phyloP scores from a whole-genome alignment of 768 basidiomycete species.

The Agrocybe chaxingu region DNA sequence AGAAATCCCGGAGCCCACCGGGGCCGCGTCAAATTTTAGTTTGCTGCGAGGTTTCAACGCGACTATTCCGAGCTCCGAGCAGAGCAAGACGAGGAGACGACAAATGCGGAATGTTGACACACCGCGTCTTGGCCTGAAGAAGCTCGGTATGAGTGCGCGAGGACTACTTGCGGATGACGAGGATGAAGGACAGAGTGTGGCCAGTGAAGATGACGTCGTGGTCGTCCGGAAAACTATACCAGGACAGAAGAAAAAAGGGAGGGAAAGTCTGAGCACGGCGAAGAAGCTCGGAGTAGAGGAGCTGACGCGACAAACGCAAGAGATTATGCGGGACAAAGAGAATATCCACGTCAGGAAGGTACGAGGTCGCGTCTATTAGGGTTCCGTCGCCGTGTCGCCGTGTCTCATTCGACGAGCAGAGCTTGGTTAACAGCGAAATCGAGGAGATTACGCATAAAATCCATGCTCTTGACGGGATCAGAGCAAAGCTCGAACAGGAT shows the following conservation, averaged over 20 bases:
- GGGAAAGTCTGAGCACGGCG: slow-evolving; percentile 64
- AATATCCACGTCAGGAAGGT: slow-evolving; percentile 89
- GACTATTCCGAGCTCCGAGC: slow-evolving; percentile 87
- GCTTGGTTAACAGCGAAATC: slow-evolving; percentile 83
- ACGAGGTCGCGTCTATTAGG: slow-evolving; percentile 24
- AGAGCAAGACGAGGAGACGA: slow-evolving; percentile 69
- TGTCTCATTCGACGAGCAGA: slow-evolving; percentile 39
- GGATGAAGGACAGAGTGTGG: slow-evolving; percentile 57
- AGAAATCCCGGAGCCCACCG: slow-evolving; percentile 73
- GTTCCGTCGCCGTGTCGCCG: slow-evolving; percentile 7
- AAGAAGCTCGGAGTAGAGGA: slow-evolving; percentile 84
- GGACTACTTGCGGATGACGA: slow-evolving; percentile 64
- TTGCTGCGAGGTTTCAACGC: slow-evolving; percentile 91
- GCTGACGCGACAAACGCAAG: slow-evolving; percentile 75
- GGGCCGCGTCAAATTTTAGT: slow-evolving; percentile 70
- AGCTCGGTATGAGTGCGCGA: slow-evolving; percentile 72
- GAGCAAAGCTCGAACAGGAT: slow-evolving; percentile 76
- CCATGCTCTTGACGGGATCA: slow-evolving; percentile 74
- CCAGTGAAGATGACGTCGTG: slow-evolving; percentile 77
- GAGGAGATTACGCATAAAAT: slow-evolving; percentile 89
- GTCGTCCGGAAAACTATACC: slow-evolving; percentile 45
- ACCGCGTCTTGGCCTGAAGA: slow-evolving; percentile 74
- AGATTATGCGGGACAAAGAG: slow-evolving; percentile 89
- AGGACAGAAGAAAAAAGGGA: slow-evolving; percentile 49
- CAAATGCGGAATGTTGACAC: slow-evolving; percentile 80